phyloP scores from a whole-genome alignment of 2,329 filamentous ascomycete species.

The Fusarium sp. region DNA sequence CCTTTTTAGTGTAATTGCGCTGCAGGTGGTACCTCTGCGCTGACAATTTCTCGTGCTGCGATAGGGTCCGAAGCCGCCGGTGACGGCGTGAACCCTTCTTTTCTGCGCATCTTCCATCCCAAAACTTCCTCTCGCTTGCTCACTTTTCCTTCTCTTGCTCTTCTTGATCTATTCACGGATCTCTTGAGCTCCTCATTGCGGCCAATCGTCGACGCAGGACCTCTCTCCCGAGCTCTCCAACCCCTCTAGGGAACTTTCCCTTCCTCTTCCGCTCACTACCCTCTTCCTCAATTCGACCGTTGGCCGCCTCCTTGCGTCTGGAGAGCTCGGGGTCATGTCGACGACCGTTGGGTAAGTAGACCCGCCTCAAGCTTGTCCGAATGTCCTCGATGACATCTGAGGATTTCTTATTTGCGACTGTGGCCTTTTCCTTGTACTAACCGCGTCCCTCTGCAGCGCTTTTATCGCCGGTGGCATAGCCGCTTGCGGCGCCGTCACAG shows the following conservation, averaged over 20 bases:
- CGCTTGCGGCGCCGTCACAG: constrained; percentile 95
- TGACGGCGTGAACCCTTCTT: constrained; percentile 34
- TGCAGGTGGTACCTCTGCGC: constrained; percentile 30
- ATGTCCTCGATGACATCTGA: background rate
- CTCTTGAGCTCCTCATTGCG: constrained; percentile 8
- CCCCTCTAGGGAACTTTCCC: constrained; percentile 17
- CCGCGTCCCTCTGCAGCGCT: constrained; percentile 59
- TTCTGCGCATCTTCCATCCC: constrained; percentile 23
- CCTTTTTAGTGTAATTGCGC: constrained; percentile 21
- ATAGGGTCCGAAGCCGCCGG: constrained; percentile 45
- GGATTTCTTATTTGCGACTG: constrained; percentile 15
- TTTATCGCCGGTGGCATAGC: constrained; percentile 97
- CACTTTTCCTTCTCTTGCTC: constrained; percentile 6
- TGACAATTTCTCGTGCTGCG: constrained; percentile 42
- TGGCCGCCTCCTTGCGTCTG: constrained; percentile 25
- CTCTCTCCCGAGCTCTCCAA: constrained; percentile 38
- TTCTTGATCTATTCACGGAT: background rate
- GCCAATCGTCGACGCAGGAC: constrained; percentile 21
- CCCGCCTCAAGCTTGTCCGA: background rate
- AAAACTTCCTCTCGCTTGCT: constrained; percentile 13
- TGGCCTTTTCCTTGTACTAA: constrained; percentile 13
- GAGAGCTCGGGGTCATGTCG: constrained; percentile 43
- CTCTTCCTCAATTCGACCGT: constrained; percentile 3
- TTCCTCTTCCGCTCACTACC: constrained; percentile 2
- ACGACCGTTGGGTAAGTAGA: constrained; percentile 49